These are phyloP conservation scores for Stenogyne calaminthoides DNA, from an alignment of 305 asterid species.

Conservation along the genomic window DNA sequence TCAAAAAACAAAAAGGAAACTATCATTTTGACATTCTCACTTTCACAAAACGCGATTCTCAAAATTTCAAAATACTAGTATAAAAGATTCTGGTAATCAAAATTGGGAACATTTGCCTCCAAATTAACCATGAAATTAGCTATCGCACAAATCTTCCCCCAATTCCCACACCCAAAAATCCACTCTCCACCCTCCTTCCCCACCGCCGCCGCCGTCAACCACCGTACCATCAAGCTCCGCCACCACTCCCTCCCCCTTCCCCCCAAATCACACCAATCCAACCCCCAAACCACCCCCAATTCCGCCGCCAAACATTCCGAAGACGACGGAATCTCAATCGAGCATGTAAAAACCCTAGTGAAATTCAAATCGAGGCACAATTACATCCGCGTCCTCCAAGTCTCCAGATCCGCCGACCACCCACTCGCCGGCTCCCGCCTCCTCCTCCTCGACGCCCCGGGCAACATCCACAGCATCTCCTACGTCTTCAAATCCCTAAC, in stretches of 20 bases:
- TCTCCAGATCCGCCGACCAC: slow-evolving; percentile 84
- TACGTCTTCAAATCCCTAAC: slow-evolving; percentile 63
- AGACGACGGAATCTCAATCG: slow-evolving; percentile 71
- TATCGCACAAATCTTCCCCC: slow-evolving; percentile 36
- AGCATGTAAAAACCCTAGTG: slow-evolving; percentile 73
- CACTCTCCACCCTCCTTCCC: slow-evolving; percentile 18
- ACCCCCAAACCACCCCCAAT: slow-evolving; percentile 31
- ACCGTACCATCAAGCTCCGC: slow-evolving; percentile 30
- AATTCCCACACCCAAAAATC: slow-evolving; percentile 18
- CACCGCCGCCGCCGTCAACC: slow-evolving; percentile 22
- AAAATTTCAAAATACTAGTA: no score
- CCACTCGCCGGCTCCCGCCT: slow-evolving; percentile 82
- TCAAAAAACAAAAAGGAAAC: no score
- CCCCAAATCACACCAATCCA: slow-evolving; percentile 17
- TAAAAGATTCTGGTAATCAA: background rate
- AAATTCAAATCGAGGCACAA: slow-evolving; percentile 84
- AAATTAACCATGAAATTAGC: slow-evolving; percentile 32
- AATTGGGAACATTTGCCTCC: background rate
- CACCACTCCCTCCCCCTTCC: background rate
- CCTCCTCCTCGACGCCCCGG: slow-evolving; percentile 86
- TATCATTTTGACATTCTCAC: no score
- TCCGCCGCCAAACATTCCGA: slow-evolving; percentile 31
- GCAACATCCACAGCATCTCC: slow-evolving; percentile 94
- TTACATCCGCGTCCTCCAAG: slow-evolving; percentile 78
- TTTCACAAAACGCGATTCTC: no score